phyloP scores from a whole-genome alignment of 31 red algal genomes.

The Asparagopsis taxiformis region DNA sequence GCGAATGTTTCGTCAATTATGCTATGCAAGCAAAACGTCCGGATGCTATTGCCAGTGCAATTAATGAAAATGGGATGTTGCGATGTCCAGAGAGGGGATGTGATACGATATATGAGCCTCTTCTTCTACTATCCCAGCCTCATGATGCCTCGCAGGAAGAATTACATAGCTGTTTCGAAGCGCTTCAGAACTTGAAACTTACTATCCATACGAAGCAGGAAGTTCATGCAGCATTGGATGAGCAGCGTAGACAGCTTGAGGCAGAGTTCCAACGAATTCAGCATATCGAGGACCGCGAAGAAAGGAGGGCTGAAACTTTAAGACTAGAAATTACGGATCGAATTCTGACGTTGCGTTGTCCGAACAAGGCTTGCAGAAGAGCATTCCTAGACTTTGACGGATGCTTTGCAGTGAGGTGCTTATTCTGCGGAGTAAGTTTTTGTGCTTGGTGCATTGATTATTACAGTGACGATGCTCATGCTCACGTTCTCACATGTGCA shows the following conservation, averaged over 20 bases:
- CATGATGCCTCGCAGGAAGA: conserved; percentile 45
- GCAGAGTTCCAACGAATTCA: conserved; percentile 62
- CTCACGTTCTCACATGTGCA: conserved; percentile 23
- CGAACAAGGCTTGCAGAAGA: conserved; percentile 15
- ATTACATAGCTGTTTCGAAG: neutral
- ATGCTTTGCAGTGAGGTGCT: conserved; percentile 45
- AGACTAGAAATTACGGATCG: conserved; percentile 18
- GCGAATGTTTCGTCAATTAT: conserved; percentile 32
- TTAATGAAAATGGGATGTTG: conserved; percentile 20
- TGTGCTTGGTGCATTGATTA: conserved; percentile 52
- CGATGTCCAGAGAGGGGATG: conserved; percentile 20
- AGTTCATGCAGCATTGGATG: conserved; percentile 22
- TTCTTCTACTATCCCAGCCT: conserved; percentile 17
- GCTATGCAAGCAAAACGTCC: conserved; percentile 15
- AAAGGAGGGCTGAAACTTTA: conserved; percentile 22
- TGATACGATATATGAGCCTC: conserved; percentile 2
- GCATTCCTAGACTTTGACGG: conserved; percentile 63
- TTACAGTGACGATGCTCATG: conserved; percentile 13
- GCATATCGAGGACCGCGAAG: conserved; percentile 16
- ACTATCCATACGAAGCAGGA: conserved; percentile 3
- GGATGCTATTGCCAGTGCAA: neutral
- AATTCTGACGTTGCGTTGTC: conserved; percentile 41
- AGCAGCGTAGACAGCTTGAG: conserved; percentile 28
- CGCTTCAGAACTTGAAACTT: conserved; percentile 14
- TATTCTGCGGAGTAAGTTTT: conserved; percentile 5